Base-by-base conservation (phyloP, 208 protist species). In the Kentomonas sorsogonicus region DNA sequence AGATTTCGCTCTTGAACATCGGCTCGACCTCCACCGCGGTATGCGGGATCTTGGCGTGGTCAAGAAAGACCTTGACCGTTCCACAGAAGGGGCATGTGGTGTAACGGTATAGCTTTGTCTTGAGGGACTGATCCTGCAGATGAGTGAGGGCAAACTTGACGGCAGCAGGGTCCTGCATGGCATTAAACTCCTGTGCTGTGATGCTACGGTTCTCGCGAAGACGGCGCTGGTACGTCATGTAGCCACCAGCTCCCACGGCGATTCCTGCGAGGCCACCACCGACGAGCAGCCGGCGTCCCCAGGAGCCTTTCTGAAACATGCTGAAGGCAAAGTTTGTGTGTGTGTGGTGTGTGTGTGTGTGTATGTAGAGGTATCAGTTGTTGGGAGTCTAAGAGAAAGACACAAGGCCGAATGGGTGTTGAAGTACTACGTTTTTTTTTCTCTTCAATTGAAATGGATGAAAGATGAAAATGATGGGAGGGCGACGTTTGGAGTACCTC, bases 51-150 rank as follows among this genome's bases (percentile, higher is more conserved):
- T 86, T 66, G 60, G 79, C 55, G 68, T 79, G 89, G 70, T 94
- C 87, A 3, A 96, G 60, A 53, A 94, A 87, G 15, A 85, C 83
- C 72, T 93, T 92, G 26, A 89, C 79, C 1, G 83, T 94, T 39
- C 83, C 85, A 47, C 86, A 95, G 70, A 85, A 95, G n/a, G 89
- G 89, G 69, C 89, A 95, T 1, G 89, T 93, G 10, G 86, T 87
- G 68, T 95, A 95, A 33, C 86, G 79, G 68, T 77, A 95, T 13
- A 95, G 48, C 52, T 80, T 71, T 3, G 66, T 67, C 39, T 51
- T 55, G 20, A 74, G 66, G 11, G 72, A 70, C 22, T 80, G 69
- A 63, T 85, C 65, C 18, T 43, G 61, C 1, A 91, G 59, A 50
- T 78, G 64, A 46, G 69, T 64, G 52, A 88, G 66, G 3, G 81